Evolutionary conservation across 75 land plant genomes (phyloP), one percentile per base, ranked within the genome.

Genomic region (Pseudotsuga menziesii): DNA sequence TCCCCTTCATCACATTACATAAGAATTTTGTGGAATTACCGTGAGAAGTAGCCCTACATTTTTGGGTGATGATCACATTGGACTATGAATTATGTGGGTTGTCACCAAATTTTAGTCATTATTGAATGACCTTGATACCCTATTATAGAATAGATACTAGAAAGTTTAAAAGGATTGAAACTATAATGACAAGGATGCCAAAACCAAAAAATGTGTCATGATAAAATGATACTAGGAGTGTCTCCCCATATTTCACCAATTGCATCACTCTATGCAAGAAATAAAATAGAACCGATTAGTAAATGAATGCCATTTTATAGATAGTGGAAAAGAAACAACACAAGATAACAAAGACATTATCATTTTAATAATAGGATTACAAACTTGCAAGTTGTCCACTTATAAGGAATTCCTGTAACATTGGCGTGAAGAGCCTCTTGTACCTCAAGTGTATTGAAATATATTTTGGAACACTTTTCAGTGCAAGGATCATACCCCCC

Each of bases 391-490:
- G 85, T 78, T 70, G 91, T 90, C 97, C 97, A 94, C 17, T 78
- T 78, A 16, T 92, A 90, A 11, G 83, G 78, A 48, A 90, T 86
- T 5, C 76, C 76, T 52, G 91, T 92, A 9, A 55, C 73, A 74
- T 90, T 92, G 2, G 97, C 97, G 87, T 92, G 98, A 22, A 94
- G 82, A 1, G 96, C 98, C 61, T 82, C 87, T 41, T 94, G 98
- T 56, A 94, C 96, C 70, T 93, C 98, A 1, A 78, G 83, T 27
- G 85, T 62, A 57, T 89, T 93, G 83, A 86, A 90, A 70, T 94
- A 94, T 14, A 78, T 22, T 71, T 90, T 89, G 2, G 93, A 81
- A 76, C 87, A 84, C 12, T 80, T 83, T 29, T 85, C 89, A 2
- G 81, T 82, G 72, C 98, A 94, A 32, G 98, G 98, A 84, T 92